phyloP scores from a whole-genome alignment of 2,329 filamentous ascomycete species.

The Fusarium papillatum region DNA sequence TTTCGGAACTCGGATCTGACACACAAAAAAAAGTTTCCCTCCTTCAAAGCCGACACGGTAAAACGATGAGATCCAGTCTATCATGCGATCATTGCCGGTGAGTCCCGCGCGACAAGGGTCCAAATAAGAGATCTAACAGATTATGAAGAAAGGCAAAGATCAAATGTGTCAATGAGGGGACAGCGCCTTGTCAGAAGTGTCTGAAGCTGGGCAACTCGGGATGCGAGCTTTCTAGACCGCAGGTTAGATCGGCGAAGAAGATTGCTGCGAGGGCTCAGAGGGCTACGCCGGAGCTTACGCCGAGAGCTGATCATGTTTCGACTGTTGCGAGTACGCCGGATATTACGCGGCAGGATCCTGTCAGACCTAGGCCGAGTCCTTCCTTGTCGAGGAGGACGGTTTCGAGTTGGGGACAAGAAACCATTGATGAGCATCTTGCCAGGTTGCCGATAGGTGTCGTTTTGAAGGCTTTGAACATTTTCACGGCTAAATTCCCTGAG shows the following conservation, averaged over 20 bases:
- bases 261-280: slow-evolving; percentile 6
- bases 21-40: not conserved
- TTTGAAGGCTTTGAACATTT: slow-evolving; percentile 49
- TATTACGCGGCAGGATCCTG: not conserved
- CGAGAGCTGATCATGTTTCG: not conserved
- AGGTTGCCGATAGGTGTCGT: slow-evolving; percentile 42
- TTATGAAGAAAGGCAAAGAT: slow-evolving; percentile 49
- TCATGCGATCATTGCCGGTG: slow-evolving; percentile 52
- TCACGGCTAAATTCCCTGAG: slow-evolving; percentile 52
- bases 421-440: slow-evolving; percentile 42
- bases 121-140: not conserved
- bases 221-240: slow-evolving; percentile 43
- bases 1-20: slow-evolving; percentile 11
- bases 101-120: slow-evolving; percentile 11
- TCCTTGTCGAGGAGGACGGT: not conserved
- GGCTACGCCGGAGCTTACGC: not conserved
- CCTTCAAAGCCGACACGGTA: slow-evolving; percentile 22
- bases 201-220: slow-evolving; percentile 39
- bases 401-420: not conserved
- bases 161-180: slow-evolving; percentile 50
- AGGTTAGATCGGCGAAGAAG: slow-evolving; percentile 14
- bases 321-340: not conserved
- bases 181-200: slow-evolving; percentile 48
- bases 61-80: slow-evolving; percentile 49
- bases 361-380: slow-evolving; percentile 9